Conservation (phyloP, 768 basidiomycete genomes). For the Tylopilus vinaceipallidus region DNA sequence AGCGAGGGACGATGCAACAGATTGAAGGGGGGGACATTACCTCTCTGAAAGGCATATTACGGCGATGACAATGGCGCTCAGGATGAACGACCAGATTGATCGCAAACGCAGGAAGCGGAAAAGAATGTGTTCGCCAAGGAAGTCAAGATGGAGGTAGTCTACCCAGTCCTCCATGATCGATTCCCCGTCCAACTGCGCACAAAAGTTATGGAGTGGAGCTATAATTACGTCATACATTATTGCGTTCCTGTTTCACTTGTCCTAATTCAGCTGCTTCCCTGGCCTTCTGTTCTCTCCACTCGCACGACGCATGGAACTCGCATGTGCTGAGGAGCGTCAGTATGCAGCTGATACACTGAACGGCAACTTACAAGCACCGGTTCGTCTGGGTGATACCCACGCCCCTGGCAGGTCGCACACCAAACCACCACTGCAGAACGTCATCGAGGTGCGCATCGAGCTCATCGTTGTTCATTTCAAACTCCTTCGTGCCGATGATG, state of each 20-base stretch:
- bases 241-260: neutral
- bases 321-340: conserved; percentile 47
- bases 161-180: conserved; percentile 44
- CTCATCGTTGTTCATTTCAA: conserved; percentile 49
- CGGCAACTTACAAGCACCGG: conserved; percentile 62
- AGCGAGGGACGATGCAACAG: neutral
- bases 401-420: conserved; percentile 64
- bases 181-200: neutral
- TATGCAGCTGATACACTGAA: neutral
- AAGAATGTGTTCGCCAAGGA: conserved; percentile 47
- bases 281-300: conserved; percentile 66
- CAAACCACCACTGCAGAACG: conserved; percentile 75
- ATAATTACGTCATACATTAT: conserved; percentile 11
- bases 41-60: conserved; percentile 56
- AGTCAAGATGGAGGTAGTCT: conserved; percentile 43
- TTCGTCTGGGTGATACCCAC: conserved; percentile 57
- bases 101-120: conserved; percentile 41
- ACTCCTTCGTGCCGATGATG: conserved; percentile 66
- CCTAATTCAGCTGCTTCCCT: conserved; percentile 29
- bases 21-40: conserved; percentile 34
- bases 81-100: conserved; percentile 48
- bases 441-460: conserved; percentile 54
- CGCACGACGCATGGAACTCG: conserved; percentile 73
- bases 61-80: conserved; percentile 44
- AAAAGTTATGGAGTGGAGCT: no score